These are phyloP conservation scores for Leptographium wingfieldii DNA, from an alignment of 2,329 filamentous ascomycete species.

Conservation along the genomic window DNA sequence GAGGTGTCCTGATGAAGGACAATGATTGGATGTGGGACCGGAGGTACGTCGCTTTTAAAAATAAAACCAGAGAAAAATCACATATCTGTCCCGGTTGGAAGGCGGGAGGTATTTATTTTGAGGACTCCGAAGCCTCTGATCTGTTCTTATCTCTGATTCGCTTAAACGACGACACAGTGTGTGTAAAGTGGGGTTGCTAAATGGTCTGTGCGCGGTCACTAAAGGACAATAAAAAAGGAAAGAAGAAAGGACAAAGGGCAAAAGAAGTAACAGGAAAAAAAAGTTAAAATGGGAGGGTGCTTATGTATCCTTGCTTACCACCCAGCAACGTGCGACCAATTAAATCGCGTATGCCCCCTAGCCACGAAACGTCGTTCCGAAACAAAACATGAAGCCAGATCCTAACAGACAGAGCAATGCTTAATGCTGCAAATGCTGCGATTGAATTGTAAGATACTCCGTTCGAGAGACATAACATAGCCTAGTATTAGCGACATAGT, in stretches of 20 bases:
- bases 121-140: constrained; percentile 13
- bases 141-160: constrained; percentile 18
- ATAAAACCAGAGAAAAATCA: constrained; percentile 19
- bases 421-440: background rate
- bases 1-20: background rate
- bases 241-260: constrained; percentile 5
- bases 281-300: constrained; percentile 4
- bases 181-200: background rate
- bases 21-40: constrained; percentile 10
- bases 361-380: background rate
- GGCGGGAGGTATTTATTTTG: constrained; percentile 25
- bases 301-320: constrained; percentile 10
- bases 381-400: background rate
- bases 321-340: constrained; percentile 7
- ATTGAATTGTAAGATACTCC: no score
- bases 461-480: no score
- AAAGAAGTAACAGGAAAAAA: constrained; percentile 1
- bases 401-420: background rate
- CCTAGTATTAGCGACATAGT: no score
- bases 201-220: constrained; percentile 8
- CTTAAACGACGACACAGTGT: constrained; percentile 13
- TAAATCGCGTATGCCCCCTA: constrained; percentile 5
- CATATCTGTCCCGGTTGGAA: constrained; percentile 21
- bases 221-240: constrained; percentile 2
- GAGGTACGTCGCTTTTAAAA: constrained; percentile 13